Evolutionary conservation across 441 rosid genomes (phyloP), one percentile per base, ranked within the genome.

Genomic region (Flueggea neowawraea): DNA sequence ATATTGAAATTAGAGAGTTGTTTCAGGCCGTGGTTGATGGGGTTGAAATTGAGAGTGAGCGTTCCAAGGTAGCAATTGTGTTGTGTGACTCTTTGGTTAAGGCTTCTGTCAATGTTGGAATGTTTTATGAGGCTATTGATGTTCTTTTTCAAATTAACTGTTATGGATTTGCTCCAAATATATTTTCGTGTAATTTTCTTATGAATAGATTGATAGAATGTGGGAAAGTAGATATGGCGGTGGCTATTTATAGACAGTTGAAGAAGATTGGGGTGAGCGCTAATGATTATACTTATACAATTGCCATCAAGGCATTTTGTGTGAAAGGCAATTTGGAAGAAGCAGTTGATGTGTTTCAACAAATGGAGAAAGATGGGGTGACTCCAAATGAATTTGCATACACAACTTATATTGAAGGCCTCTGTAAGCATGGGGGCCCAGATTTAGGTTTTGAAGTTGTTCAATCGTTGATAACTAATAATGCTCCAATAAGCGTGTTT

Each of bases 41-140:
- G 12, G 52, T 31, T 57, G 70, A 31, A 9, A 78, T 59, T 7
- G 72, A 73, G 28, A 78, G 62, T 7, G 72, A 73, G 28, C 48
- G 61, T 16, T 73, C 68, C 1, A 54, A 67, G 13, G 48, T 81
- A 31, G 52, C 78, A 62, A 33, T 55, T 9, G 67, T 58, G 47
- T 74, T 80, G 44, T 70, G 75, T 5, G 69, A 83, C 81, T 80
- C 78, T 0, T 61, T 85, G 75, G 76, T 88, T 60, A 88, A 84
- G 84, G 73, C 78, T 17, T 88, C 75, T 76, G 82, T 58, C 50
- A 54, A 73, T 73, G 62, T 68, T 6, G 74, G 71, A 9, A 78
- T 83, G 94, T 82, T 86, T 65, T 82, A 85, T 31, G 91, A 86
- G 61, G 96, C 80, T 9, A 67, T 77, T 65, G 78, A 82, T 67